phyloP scores from a whole-genome alignment of 352 stramenopile genomes.

The Pythium rishiriense region DNA sequence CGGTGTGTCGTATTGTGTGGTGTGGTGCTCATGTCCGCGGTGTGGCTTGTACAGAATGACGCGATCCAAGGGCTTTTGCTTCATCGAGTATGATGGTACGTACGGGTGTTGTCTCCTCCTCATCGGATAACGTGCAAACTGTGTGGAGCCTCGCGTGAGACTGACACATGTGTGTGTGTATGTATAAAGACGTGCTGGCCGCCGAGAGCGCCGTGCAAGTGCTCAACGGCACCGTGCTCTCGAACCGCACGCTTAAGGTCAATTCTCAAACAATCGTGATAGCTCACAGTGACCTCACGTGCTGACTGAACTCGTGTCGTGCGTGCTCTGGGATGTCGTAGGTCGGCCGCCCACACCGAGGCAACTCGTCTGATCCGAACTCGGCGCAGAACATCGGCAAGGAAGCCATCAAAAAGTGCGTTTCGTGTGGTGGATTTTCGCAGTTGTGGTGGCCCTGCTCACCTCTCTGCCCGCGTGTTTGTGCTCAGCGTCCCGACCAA shows the following conservation, averaged over 20 bases:
- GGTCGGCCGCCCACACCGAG: constrained; percentile 75
- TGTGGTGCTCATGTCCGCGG: not conserved
- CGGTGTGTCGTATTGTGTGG: not conserved
- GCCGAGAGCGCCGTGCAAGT: constrained; percentile 79
- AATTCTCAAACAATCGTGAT: not conserved
- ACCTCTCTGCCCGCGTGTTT: not conserved
- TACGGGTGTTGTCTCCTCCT: not conserved
- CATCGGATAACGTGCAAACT: not conserved
- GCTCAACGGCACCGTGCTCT: constrained; percentile 60
- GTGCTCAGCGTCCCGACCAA: constrained; percentile 58
- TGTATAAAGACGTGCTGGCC: constrained; percentile 56
- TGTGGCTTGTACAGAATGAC: constrained; percentile 34
- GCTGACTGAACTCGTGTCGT: not conserved
- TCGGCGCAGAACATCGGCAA: constrained; percentile 59
- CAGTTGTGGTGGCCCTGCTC: not conserved
- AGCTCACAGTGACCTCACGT: not conserved
- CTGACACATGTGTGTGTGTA: not conserved
- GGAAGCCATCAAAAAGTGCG: constrained; percentile 78
- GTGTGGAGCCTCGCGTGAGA: too few species aligned
- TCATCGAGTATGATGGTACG: constrained; percentile 72
- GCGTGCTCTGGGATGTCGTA: constrained; percentile 9
- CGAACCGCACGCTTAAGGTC: constrained; percentile 69
- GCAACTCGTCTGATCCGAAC: constrained; percentile 59
- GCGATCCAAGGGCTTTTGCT: constrained; percentile 81
- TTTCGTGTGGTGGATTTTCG: constrained; percentile 5